Base-by-base conservation (phyloP, 2,329 filamentous ascomycete species). In the Thelonectria blattea region DNA sequence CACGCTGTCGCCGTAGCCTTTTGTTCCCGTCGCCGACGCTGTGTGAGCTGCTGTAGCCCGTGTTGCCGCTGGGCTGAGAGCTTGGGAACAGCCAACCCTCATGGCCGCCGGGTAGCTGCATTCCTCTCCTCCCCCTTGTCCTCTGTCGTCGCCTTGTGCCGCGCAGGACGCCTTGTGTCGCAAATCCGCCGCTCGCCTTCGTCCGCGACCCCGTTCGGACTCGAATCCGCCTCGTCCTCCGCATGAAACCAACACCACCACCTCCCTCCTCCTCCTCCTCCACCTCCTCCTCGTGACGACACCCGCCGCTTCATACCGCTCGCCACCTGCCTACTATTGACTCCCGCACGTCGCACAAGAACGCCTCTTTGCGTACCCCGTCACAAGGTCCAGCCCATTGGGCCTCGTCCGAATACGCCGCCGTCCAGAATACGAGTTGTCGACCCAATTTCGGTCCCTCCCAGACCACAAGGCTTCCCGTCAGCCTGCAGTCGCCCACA, bases 341-440 rank as follows among this genome's bases (percentile, higher is more conserved):
- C 60, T 64, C 52, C 24, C 60, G 56, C 56, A 65, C 55, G 67
- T 71, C 57, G 50, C 66, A 70, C 68, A 10, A 58, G 47, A 65
- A 63, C 66, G 66, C 64, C 70, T 64, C 64, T 59, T 62, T 65
- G 60, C 58, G 71, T 69, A 67, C 61, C 51, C 56, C 67, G 59
- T 64, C 64, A 37, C 58, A 46, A 64, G 56, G 60, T 60, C 58
- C 43, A 64, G 56, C 60, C 62, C 63, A 71, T 73, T 73, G 71
- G 68, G 56, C 61, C 64, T 65, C 60, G 37, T 50, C 56, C 58
- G 55, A 64, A 30, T 56, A 61, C 64, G 42, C 53, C 63, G 18
- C 58, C 49, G 39, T 65, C 56, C 58, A 70, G 67, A 71, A 75
- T 75, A 75, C 74, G 74, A 75, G 71, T 66, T 64, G 60, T 65